phyloP scores from a whole-genome alignment of 2,329 filamentous ascomycete genomes.

The Fusarium nelsonii region DNA sequence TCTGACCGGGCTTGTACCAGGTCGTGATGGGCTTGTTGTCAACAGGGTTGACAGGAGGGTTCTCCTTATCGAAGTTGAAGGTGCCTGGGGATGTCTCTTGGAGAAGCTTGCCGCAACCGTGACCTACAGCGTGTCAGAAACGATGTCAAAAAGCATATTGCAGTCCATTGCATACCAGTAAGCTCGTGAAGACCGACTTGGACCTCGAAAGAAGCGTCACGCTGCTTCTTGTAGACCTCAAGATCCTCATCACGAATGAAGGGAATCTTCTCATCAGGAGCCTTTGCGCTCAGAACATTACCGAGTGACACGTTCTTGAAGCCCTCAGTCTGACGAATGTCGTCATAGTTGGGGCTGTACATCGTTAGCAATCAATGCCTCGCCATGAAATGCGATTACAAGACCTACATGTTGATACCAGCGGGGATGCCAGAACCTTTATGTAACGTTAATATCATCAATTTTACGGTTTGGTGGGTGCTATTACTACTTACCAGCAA shows the following conservation, averaged over 20 bases:
- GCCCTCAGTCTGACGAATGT: conserved; percentile 83
- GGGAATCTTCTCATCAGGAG: conserved; percentile 90
- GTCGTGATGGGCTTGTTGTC: conserved; percentile 79
- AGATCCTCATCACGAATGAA: conserved; percentile 87
- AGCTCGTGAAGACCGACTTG: conserved; percentile 96
- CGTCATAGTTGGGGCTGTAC: conserved; percentile 73
- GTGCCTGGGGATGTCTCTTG: conserved; percentile 86
- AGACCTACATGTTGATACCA: conserved; percentile 71
- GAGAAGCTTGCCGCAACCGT: conserved; percentile 92
- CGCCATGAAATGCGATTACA: background rate
- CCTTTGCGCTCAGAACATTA: conserved; percentile 91
- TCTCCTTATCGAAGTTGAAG: conserved; percentile 89
- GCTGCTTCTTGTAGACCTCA: conserved; percentile 82
- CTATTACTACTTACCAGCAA: conserved; percentile 57
- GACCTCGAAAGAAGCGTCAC: conserved; percentile 91
- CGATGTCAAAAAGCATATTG: background rate
- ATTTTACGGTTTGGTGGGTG: background rate
- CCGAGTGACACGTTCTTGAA: conserved; percentile 96
- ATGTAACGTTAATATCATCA: conserved; percentile 50
- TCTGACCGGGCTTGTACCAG: conserved; percentile 96
- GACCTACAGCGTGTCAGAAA: conserved; percentile 62
- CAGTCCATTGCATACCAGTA: conserved; percentile 56
- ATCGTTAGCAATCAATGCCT: conserved; percentile 25
- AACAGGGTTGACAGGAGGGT: conserved; percentile 85
- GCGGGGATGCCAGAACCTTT: conserved; percentile 73